phyloP scores from a whole-genome alignment of 1,139 yeast genomes.

The Lodderomyces beijingensis region DNA sequence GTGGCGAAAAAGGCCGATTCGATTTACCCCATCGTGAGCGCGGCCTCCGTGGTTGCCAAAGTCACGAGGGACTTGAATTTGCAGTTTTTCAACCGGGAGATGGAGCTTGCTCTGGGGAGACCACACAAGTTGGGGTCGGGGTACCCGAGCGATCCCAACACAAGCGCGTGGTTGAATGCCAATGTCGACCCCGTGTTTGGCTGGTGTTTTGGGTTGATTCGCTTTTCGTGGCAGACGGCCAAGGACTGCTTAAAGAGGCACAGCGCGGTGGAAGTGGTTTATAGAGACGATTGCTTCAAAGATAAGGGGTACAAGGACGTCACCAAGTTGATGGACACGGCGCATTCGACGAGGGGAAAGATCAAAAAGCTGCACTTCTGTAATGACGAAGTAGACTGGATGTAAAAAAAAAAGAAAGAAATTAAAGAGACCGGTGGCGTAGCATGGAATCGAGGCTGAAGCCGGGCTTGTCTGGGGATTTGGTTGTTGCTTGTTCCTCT shows the following conservation, averaged over 20 bases:
- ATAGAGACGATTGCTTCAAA: conserved; percentile 35
- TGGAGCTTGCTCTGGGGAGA: conserved; percentile 19
- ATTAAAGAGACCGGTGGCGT: no score
- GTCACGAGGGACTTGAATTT: conserved; percentile 85
- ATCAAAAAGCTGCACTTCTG: no score
- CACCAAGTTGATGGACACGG: conserved; percentile 14
- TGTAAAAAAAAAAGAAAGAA: no score
- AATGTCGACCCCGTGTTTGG: conserved; percentile 76
- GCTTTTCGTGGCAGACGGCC: conserved; percentile 96
- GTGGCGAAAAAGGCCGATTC: conserved; percentile 98
- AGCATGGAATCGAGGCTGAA: no score
- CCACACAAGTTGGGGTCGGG: conserved; percentile 72
- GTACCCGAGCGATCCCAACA: conserved; percentile 89
- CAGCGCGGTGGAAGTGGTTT: conserved; percentile 41
- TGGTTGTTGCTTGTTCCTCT: no score
- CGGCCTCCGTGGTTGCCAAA: conserved; percentile 96
- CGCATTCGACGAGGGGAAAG: no score
- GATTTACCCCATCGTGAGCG: conserved; percentile 87
- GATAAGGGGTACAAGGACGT: conserved; percentile 30
- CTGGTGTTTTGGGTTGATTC: conserved; percentile 69
- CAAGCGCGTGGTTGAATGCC: conserved; percentile 63
- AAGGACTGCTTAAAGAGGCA: conserved; percentile 60
- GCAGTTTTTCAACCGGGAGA: conserved; percentile 24
- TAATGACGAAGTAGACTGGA: no score
- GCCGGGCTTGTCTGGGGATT: no score